Evolutionary conservation across 2,329 filamentous ascomycete genomes (phyloP), one percentile per base, ranked within the genome.

Genomic region (Malbranchea zuffiana): DNA sequence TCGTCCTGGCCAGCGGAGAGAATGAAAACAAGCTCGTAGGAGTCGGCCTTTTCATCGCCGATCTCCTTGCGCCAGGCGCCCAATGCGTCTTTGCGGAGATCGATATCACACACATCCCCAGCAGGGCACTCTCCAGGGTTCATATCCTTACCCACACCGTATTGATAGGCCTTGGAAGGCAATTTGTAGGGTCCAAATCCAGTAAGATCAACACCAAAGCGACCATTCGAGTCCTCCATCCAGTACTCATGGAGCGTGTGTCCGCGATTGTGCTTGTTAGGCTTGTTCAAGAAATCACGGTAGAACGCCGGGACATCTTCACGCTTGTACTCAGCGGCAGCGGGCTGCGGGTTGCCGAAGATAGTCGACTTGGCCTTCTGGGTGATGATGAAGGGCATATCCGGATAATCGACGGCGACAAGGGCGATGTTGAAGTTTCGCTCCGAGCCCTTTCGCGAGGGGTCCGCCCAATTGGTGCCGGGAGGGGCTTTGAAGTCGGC

Each of bases 371-470:
- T 30, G 1, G 39, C 33, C 8, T 32, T 15, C 39, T 32, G 25
- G 18, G 42, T 40, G n/a, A 46, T 33, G 39, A 31, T 26, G 28
- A 46, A 46, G 12, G 32, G 30, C 31, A 34, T 30, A 19, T 46
- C 28, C 2, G 36, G 21, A 25, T 46, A 46, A 25, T 46, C 44
- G 26, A 46, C 42, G 3, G 42, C 35, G 17, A 46, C 42, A 3
- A 46, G 37, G 11, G 42, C 44, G 19, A 46, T 46, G 24, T 46
- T 46, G 31, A 46, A 46, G 21, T 46, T 46, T 31, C 44, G 44
- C 16, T 38, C 16, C 6, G 42, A 46, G 11, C 44, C 44, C 26
- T 44, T 46, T 29, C 17, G 29, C 6, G 35, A 19, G 4, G 44
- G 42, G 23, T 46, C 39, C 6, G 34, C 30, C 44, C 44, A 46